Conservation (phyloP, 371 early-diverging fungal genomes). For the Rhizomucor pusillus region DNA sequence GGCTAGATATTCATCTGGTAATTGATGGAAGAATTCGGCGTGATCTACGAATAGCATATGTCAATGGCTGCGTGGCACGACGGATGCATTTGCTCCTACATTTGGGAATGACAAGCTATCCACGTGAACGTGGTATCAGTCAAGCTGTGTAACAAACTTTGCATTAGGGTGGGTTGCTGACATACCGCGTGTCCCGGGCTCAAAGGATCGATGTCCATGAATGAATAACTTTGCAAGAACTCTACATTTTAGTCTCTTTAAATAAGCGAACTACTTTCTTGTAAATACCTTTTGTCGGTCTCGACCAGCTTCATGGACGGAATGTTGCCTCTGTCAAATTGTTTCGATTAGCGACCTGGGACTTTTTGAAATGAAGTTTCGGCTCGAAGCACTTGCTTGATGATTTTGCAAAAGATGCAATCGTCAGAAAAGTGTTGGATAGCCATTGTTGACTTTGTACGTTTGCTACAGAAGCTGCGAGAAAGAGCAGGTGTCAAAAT, state of each 20-base stretch:
- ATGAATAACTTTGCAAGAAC: conserved; percentile 48
- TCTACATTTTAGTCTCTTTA: neutral
- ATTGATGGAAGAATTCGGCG: conserved; percentile 83
- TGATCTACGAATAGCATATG: conserved; percentile 63
- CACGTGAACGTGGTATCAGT: neutral
- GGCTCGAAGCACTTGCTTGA: conserved; percentile 39
- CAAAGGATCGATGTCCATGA: conserved; percentile 79
- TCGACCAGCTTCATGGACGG: conserved; percentile 83
- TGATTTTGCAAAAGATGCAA: conserved; percentile 93
- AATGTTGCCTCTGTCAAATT: conserved; percentile 67
- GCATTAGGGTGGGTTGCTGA: conserved; percentile 1
- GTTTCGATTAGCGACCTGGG: neutral
- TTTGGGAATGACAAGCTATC: conserved; percentile 83
- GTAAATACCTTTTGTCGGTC: conserved; percentile 68
- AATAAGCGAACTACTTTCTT: neutral
- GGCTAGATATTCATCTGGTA: conserved; percentile 82
- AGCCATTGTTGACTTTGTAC: conserved; percentile 12
- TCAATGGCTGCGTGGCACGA: no score
- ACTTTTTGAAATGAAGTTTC: no score
- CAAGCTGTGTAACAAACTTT: neutral
- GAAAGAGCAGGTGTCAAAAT: neutral
- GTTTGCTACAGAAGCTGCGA: neutral
- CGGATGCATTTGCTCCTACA: no score
- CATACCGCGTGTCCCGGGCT: conserved; percentile 80
- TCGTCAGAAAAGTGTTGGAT: conserved; percentile 31